phyloP scores from a whole-genome alignment of 2,329 filamentous ascomycete species.

The Tympanopsis confertula region DNA sequence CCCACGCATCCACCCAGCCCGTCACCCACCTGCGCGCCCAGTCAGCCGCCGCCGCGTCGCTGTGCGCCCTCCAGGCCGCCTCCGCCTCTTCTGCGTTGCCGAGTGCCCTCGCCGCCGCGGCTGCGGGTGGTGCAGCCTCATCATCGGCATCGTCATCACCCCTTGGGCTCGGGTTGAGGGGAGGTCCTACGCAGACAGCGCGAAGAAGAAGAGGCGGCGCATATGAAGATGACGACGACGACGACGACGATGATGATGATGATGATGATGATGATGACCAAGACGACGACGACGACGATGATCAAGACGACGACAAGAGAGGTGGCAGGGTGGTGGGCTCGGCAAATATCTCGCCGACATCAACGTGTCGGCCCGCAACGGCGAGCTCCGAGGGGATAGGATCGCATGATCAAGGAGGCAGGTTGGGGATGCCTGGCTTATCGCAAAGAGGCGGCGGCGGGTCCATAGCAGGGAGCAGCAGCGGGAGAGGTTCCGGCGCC shows the following conservation, averaged over 20 bases:
- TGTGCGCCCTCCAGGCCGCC: slow-evolving; percentile 41
- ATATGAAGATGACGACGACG: slow-evolving; percentile 9
- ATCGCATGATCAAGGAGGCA: no score
- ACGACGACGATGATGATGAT: slow-evolving; percentile 8
- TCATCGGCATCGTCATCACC: no score
- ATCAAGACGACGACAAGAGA: slow-evolving; percentile 4
- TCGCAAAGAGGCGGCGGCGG: slow-evolving; percentile 11
- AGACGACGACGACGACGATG: slow-evolving; percentile 3
- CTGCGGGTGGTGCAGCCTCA: neutral
- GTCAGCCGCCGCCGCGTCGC: slow-evolving; percentile 50
- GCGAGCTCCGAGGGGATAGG: no score
- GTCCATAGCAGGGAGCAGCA: slow-evolving; percentile 4
- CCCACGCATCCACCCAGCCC: slow-evolving; percentile 43
- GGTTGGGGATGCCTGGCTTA: no score
- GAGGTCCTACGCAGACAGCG: no score
- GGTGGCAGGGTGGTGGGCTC: neutral
- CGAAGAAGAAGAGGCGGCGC: slow-evolving; percentile 9
- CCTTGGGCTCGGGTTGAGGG: no score
- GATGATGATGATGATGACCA: slow-evolving; percentile 3
- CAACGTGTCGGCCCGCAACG: neutral
- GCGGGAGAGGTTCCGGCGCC: slow-evolving; percentile 11
- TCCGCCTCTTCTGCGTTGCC: slow-evolving; percentile 3
- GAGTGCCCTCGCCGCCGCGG: no score
- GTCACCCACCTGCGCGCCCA: slow-evolving; percentile 48
- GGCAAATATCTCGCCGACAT: neutral